Percentiles rank a stretch among this genome's conserved stretches.
phyloP scores from a whole-genome alignment of 2,329 filamentous ascomycete genomes.

The Cercospora sp. region DNA sequence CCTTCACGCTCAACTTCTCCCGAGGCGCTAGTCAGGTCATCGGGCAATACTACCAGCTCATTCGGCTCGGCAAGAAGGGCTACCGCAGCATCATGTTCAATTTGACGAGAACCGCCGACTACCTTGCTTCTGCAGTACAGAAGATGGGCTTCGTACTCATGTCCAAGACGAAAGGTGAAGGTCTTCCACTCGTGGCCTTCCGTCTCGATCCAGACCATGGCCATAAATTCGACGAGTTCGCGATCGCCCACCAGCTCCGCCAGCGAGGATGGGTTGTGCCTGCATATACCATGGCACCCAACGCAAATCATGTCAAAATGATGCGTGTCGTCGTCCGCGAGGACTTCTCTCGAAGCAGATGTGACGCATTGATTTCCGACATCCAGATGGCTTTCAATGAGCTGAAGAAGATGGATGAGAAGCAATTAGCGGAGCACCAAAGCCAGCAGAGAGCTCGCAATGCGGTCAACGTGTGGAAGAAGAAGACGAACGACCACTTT shows the following conservation, averaged over 20 bases:
- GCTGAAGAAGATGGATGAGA: slow-evolving; percentile 71
- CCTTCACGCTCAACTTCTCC: slow-evolving; percentile 96
- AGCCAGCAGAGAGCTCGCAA: slow-evolving; percentile 42
- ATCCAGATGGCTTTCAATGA: slow-evolving; percentile 74
- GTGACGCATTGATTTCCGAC: slow-evolving; percentile 74
- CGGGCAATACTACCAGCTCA: slow-evolving; percentile 96
- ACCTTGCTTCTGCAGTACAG: slow-evolving; percentile 72
- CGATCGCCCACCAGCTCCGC: slow-evolving; percentile 75
- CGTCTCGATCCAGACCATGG: slow-evolving; percentile 62
- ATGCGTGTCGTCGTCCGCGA: slow-evolving; percentile 89
- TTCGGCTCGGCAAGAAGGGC: slow-evolving; percentile 87
- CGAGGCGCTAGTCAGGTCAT: slow-evolving; percentile 94
- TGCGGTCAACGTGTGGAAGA: slow-evolving; percentile 29
- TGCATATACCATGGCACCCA: slow-evolving; percentile 94
- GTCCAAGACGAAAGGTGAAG: slow-evolving; percentile 73
- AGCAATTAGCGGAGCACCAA: slow-evolving; percentile 68
- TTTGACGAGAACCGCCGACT: slow-evolving; percentile 84
- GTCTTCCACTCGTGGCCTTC: slow-evolving; percentile 88
- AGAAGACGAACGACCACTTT: slow-evolving; percentile 49
- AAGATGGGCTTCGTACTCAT: slow-evolving; percentile 82
- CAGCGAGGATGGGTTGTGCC: slow-evolving; percentile 90
- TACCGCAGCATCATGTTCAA: slow-evolving; percentile 95
- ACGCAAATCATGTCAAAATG: slow-evolving; percentile 82
- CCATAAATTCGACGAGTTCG: slow-evolving; percentile 58
- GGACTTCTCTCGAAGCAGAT: slow-evolving; percentile 81